Percentiles rank a stretch among this genome's conserved stretches.
Conservation (phyloP, 345 rosid species). For the Zanthoxylum bungeanum region DNA sequence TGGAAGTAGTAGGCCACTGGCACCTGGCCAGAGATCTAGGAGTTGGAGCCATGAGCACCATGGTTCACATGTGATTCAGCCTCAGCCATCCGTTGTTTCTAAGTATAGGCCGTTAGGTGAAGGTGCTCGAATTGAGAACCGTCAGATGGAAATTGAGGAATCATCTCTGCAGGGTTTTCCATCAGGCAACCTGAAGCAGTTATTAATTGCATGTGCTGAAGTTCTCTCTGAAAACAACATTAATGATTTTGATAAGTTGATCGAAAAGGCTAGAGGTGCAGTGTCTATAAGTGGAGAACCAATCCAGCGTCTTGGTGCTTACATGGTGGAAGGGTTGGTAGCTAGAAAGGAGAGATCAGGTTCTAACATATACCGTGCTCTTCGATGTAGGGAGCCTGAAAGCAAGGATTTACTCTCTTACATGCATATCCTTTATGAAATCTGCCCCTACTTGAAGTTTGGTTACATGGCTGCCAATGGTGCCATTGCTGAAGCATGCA, state of each 20-base stretch:
- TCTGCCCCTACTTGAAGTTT: slow-evolving; percentile 74
- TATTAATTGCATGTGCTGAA: slow-evolving; percentile 60
- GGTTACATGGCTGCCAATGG: slow-evolving; percentile 84
- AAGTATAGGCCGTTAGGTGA: slow-evolving; percentile 25
- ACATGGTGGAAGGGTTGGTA: slow-evolving; percentile 63
- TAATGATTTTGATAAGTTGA: slow-evolving; percentile 39
- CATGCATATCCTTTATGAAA: slow-evolving; percentile 60
- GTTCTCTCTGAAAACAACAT: slow-evolving; percentile 44
- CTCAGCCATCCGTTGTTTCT: slow-evolving; percentile 29
- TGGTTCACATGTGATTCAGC: slow-evolving; percentile 26
- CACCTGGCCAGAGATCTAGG: slow-evolving; percentile 32
- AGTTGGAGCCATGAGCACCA: slow-evolving; percentile 31
- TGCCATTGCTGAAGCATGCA: slow-evolving; percentile 79
- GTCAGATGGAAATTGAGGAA: slow-evolving; percentile 26
- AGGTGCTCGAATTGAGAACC: slow-evolving; percentile 34
- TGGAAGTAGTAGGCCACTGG: slow-evolving; percentile 23
- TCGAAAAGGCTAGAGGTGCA: slow-evolving; percentile 38
- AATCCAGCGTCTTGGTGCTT: slow-evolving; percentile 68
- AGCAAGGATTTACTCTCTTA: slow-evolving; percentile 62
- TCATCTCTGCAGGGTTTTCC: slow-evolving; percentile 19
- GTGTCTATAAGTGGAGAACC: slow-evolving; percentile 58
- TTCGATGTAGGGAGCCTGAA: slow-evolving; percentile 54
- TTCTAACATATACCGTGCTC: slow-evolving; percentile 41
- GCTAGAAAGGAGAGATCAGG: slow-evolving; percentile 60
- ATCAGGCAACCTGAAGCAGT: slow-evolving; percentile 40